A percentile compares a stretch with the other conserved stretches of the same genome.
These are phyloP conservation scores for Xylaria hypoxylon DNA, from an alignment of 2,329 filamentous ascomycete genomes.

Conservation along the genomic window DNA sequence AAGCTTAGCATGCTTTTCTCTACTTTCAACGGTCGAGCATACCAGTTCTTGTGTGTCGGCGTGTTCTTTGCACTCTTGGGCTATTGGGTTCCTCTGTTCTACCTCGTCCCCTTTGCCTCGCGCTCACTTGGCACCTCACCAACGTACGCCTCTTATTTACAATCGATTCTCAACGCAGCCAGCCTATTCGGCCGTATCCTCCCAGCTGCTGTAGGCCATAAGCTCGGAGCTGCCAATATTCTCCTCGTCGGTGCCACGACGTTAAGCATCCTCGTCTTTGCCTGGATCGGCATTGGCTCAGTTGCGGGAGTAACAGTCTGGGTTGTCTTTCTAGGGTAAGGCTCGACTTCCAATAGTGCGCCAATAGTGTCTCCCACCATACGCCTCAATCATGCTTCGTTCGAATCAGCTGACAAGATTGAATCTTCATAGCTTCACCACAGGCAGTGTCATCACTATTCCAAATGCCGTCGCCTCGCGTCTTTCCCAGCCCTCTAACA, in stretches of 20 bases:
- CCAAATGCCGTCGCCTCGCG: slow-evolving; percentile 23
- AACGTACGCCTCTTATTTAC: slow-evolving; percentile 15
- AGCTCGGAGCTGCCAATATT: slow-evolving; percentile 22
- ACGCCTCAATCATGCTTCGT: background rate
- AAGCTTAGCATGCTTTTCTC: background rate
- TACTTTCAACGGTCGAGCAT: slow-evolving; percentile 13
- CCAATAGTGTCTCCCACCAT: too few relatives aligned
- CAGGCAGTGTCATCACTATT: slow-evolving; percentile 31
- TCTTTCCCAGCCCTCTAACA: slow-evolving; percentile 20
- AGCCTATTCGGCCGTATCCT: slow-evolving; percentile 32
- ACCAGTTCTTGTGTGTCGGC: slow-evolving; percentile 23
- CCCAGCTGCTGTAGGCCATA: slow-evolving; percentile 20
- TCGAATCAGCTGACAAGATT: background rate
- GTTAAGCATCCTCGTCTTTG: slow-evolving; percentile 14
- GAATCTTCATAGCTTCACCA: slow-evolving; percentile 11
- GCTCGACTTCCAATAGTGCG: background rate
- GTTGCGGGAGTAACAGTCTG: slow-evolving; percentile 21
- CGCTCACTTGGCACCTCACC: slow-evolving; percentile 8
- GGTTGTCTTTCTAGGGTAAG: slow-evolving; percentile 27
- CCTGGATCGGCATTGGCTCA: slow-evolving; percentile 4
- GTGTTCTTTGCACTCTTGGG: slow-evolving; percentile 25
- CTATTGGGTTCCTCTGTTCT: slow-evolving; percentile 31
- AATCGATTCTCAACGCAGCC: slow-evolving; percentile 25
- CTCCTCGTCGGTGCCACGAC: slow-evolving; percentile 20
- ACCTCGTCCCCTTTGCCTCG: slow-evolving; percentile 30